Conservation (phyloP, 129 eudicot species). For the Dittrichia graveolens region DNA sequence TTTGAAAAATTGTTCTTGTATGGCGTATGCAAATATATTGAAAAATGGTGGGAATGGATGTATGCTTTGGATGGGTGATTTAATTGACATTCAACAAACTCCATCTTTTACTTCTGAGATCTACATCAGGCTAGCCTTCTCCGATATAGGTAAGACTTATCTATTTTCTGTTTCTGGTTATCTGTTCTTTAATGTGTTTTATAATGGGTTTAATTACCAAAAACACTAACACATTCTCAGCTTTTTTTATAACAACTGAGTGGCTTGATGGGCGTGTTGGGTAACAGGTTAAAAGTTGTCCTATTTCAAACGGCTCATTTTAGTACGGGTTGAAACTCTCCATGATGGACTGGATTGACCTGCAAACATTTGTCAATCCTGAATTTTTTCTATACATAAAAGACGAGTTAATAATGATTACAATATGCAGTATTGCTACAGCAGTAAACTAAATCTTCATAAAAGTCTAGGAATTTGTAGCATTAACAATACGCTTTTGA, state of each 20-base stretch:
- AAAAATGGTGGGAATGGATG: slow-evolving; percentile 47
- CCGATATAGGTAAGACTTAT: slow-evolving; percentile 39
- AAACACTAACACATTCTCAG: too few relatives aligned
- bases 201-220: not conserved
- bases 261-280: not conserved
- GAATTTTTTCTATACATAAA: not conserved
- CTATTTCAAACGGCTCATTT: not conserved
- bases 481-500: not conserved
- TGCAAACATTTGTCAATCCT: not conserved
- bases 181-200: not conserved
- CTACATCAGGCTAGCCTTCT: slow-evolving; percentile 42
- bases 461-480: not conserved
- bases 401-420: not conserved
- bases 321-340: not conserved
- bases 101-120: slow-evolving; percentile 38
- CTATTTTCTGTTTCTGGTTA: not conserved
- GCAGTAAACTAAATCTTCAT: not conserved
- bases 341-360: not conserved
- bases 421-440: not conserved
- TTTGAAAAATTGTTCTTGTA: slow-evolving; percentile 52
- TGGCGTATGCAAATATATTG: slow-evolving; percentile 46
- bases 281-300: not conserved
- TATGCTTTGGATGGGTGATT: slow-evolving; percentile 45
- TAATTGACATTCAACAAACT: slow-evolving; percentile 45
- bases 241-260: too few relatives aligned